Evolutionary conservation across 1,284 basidiomycete species (phyloP).

Genomic region (Entoloma clypeatum): DNA sequence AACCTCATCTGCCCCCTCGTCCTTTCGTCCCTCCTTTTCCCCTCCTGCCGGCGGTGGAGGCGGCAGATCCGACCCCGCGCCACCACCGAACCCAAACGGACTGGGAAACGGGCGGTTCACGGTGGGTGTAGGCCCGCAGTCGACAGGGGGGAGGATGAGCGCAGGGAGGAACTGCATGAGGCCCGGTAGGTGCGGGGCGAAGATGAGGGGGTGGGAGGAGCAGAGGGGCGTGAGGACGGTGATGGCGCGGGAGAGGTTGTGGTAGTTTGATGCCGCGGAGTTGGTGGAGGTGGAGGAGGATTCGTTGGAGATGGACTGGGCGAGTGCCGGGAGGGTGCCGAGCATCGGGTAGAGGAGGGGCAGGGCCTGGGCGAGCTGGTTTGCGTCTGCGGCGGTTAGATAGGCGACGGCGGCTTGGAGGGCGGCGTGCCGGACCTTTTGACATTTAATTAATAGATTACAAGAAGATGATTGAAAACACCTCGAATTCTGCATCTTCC

Average conservation of each 20-base stretch:
- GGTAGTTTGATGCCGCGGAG: conserved; percentile 28
- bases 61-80: no score
- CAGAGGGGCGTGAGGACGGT: conserved; percentile 70
- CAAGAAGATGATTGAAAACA: conserved; percentile 27
- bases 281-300: conserved; percentile 20
- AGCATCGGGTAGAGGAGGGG: conserved; percentile 64
- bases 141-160: conserved; percentile 57
- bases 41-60: conserved; percentile 17
- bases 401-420: conserved; percentile 63
- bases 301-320: conserved; percentile 35
- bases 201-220: conserved; percentile 59
- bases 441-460: conserved; percentile 6
- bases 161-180: conserved; percentile 64
- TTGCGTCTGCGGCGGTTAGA: conserved; percentile 50
- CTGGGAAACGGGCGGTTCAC: conserved; percentile 60
- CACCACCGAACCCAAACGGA: no score
- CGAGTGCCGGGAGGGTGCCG: conserved; percentile 55
- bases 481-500: conserved; percentile 59
- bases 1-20: conserved; percentile 14
- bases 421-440: conserved; percentile 55
- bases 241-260: conserved; percentile 60
- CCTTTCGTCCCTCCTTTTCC: conserved; percentile 26
- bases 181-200: conserved; percentile 59
- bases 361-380: conserved; percentile 54
- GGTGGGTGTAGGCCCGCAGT: conserved; percentile 73